Percentiles rank a stretch among this genome's conserved stretches.
Evolutionary conservation across 176 grass and related monocot genomes (phyloP).

Genomic region (Zoysia pacifica): DNA sequence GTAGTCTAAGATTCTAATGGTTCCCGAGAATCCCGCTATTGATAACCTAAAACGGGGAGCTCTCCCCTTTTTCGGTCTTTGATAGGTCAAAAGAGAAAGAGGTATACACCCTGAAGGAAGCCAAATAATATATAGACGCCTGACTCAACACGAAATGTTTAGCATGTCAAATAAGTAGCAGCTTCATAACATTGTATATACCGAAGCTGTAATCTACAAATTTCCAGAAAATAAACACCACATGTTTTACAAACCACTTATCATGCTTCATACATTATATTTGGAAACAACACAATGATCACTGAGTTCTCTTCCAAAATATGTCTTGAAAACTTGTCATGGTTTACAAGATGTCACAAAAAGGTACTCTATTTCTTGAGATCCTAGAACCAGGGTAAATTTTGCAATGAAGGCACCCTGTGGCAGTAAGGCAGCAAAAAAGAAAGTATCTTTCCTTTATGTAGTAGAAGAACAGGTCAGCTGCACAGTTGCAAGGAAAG

Average conservation of each 20-base stretch:
- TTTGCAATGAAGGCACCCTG: conserved; percentile 15
- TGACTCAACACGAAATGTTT: background rate
- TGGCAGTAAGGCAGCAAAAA: conserved; percentile 42
- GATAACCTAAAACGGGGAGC: too few species aligned
- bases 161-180: background rate
- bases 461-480: conserved; percentile 59
- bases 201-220: background rate
- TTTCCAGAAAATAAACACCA: background rate
- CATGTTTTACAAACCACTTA: background rate
- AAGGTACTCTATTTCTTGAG: conserved; percentile 52
- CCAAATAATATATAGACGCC: too few species aligned
- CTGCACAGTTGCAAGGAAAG: conserved; percentile 56
- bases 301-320: conserved; percentile 38
- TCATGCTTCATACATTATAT: conserved; percentile 24
- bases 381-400: conserved; percentile 34
- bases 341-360: conserved; percentile 46
- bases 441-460: conserved; percentile 49
- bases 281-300: conserved; percentile 1
- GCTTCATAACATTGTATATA: background rate
- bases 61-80: too few species aligned
- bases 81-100: too few species aligned
- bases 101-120: too few species aligned
- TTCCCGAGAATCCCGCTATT: too few species aligned
- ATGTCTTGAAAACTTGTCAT: conserved; percentile 27
- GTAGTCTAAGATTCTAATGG: too few species aligned